Evolutionary conservation across 2,329 filamentous ascomycete genomes (phyloP), one percentile per base, ranked within the genome.

Genomic region (Cordyceps javanica): DNA sequence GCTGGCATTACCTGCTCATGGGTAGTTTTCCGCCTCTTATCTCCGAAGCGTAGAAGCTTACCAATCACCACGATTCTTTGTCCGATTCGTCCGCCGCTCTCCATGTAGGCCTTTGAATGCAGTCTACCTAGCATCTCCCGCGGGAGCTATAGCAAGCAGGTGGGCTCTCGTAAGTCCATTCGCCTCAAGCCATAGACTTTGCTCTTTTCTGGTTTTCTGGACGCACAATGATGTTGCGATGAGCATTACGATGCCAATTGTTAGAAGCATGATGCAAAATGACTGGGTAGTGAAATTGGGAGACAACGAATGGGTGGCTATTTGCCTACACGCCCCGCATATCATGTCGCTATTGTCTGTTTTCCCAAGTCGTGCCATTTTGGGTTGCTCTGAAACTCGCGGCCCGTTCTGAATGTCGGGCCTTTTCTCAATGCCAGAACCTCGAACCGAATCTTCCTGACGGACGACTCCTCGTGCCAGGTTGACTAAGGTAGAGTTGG

Each of bases 111-210:
- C 5, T 25, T 23, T 5, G 1, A 13, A 23, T 13, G 6, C 39
- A 26, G 2, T 6, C n/a, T 45, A 46, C 9, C 28, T 46, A 25
- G 51, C 34, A 9, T 44, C 6, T 11, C 34, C 46, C 1, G 25
- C 3, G 13, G 44, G 45, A 5, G 55, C 55, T 14, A 32, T 34
- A 7, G 23, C n/a, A 9, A 71, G 51, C 60, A 72, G 61, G 32
- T 70, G 65, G n/a, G 48, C 57, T 56, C 65, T 62, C n/a, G 70
- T 70, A 36, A 65, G 32, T 16, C 63, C 62, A 49, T 73, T 73
- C 6, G 65, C 70, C 36, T 59, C 50, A 11, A 65, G 23, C 71
- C 70, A 73, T 11, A 69, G 61, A 3, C 61, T 7, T 44, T 19
- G 36, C 46, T 57, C 46, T 6, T 21, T 26, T 32, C 23, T 19